These are phyloP conservation scores for Protomyces lactucae-debilis DNA, from an alignment of 1,139 yeast genomes.

Conservation along the genomic window DNA sequence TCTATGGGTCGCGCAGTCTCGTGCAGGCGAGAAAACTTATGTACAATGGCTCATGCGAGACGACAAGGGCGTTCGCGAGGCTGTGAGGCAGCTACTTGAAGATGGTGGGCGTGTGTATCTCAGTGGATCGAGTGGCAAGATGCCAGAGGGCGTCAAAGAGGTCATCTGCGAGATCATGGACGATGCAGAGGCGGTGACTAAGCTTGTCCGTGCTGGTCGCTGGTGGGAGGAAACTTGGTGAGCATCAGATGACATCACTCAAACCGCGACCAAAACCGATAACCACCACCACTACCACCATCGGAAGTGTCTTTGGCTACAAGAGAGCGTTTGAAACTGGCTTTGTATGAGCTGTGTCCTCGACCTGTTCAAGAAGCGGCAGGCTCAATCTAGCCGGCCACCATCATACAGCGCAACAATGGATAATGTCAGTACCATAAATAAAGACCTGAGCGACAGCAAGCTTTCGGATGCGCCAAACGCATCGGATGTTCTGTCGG, in stretches of 20 bases:
- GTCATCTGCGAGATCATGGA: slow-evolving; percentile 62
- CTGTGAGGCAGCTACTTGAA: slow-evolving; percentile 53
- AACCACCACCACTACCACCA: background rate
- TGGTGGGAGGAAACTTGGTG: slow-evolving; percentile 93
- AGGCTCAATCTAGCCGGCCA: too few relatives aligned
- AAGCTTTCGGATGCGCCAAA: background rate
- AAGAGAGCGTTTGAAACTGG: too few relatives aligned
- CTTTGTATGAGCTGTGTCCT: too few relatives aligned
- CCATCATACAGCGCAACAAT: background rate
- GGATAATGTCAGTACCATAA: background rate
- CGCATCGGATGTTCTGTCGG: background rate
- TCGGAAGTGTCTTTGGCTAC: too few relatives aligned
- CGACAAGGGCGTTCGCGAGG: slow-evolving; percentile 40
- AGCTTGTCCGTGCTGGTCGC: slow-evolving; percentile 54
- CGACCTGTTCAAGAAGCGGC: too few relatives aligned
- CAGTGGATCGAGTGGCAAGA: slow-evolving; percentile 85
- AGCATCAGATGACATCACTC: background rate
- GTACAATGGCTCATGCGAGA: slow-evolving; percentile 62
- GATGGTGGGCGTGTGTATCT: slow-evolving; percentile 65
- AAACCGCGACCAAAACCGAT: background rate
- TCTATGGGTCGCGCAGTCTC: slow-evolving; percentile 39
- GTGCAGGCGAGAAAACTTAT: slow-evolving; percentile 45
- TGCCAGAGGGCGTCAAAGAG: slow-evolving; percentile 86
- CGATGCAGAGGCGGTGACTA: slow-evolving; percentile 50
- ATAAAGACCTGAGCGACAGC: background rate